These are phyloP conservation scores for Fraxinus ornus DNA, from an alignment of 305 asterid species.

Conservation along the genomic window DNA sequence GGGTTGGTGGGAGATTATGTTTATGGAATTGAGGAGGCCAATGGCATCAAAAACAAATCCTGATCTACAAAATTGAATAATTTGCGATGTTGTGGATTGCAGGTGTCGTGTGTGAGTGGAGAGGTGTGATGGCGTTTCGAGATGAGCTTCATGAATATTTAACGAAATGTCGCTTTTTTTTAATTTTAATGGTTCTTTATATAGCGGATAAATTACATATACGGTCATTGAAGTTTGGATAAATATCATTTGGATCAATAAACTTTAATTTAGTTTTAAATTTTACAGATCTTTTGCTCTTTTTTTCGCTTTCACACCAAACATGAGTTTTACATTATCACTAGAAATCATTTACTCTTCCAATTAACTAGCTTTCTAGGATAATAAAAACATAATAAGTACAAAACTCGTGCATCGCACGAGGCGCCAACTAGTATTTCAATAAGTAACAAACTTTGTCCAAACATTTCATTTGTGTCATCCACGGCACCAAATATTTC, in stretches of 20 bases:
- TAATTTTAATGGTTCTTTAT: background rate
- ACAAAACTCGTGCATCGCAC: too few relatives aligned
- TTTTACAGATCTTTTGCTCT: too few relatives aligned
- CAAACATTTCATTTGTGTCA: too few relatives aligned
- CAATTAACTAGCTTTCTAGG: too few relatives aligned
- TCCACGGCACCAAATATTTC: too few relatives aligned
- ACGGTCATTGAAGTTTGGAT: background rate
- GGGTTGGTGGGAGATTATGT: background rate
- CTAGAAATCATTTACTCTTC: too few relatives aligned
- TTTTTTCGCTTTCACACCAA: too few relatives aligned
- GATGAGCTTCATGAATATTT: constrained; percentile 39
- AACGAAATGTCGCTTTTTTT: background rate
- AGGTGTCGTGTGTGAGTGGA: constrained; percentile 21
- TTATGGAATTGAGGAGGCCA: constrained; percentile 41
- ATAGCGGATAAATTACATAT: background rate
- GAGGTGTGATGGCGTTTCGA: constrained; percentile 45
- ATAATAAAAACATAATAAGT: too few relatives aligned
- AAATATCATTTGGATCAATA: background rate
- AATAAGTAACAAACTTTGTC: too few relatives aligned
- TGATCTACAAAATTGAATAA: constrained; percentile 51
- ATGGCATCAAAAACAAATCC: constrained; percentile 45
- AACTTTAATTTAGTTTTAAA: background rate
- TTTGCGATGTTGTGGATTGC: constrained; percentile 26
- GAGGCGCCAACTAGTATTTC: too few relatives aligned
- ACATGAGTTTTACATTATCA: too few relatives aligned